Base-by-base conservation (phyloP, 768 basidiomycete genomes). In the Leccinum longicurvipes region DNA sequence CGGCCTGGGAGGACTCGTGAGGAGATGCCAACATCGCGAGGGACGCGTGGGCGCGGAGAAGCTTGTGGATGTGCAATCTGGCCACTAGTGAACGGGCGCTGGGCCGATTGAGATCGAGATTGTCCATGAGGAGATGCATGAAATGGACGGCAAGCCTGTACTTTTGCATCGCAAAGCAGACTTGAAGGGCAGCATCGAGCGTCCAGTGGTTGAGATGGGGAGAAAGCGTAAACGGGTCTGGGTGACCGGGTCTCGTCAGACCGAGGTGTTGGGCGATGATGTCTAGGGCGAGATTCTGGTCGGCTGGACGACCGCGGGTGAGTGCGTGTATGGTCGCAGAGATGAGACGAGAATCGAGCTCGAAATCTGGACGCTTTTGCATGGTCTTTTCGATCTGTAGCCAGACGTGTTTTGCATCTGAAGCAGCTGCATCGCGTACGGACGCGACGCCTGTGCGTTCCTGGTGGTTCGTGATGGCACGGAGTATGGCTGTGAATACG, bases 351-450 rank as follows among this genome's bases (percentile, higher is more conserved):
- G 79, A 73, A 63, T 90, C 87, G 24, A 87, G 68, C 42, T 68
- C 57, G 46, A 87, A 76, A 9, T 75, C 71, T 2, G 76, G 69
- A 28, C 65, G 70, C 56, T 75, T 79, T 54, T 79, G 76, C 15
- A 78, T 68, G 17, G 77, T 73, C 59, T 83, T 86, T 56, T 80
- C 63, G 71, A 86, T 77, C 64, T 85, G 82, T 11, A 71, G 75
- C 91, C 91, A 92, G 14, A 93, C 70, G 15, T 87, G 74, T 63
- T 80, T 86, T 14, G 86, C 87, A 58, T 91, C 86, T 17, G 82
- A 79, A 9, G 85, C 82, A 54, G 56, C 53, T 23, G 58, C 77
- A 77, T 68, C 83, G 74, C 31, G 60, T 54, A 41, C 65, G 58
- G 49, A 73, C 51, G 56, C 34, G 50, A 60, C 63, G 14, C 53